These are phyloP conservation scores for Blastobotrys proliferans DNA, from an alignment of 1,139 yeast species.

Conservation along the genomic window DNA sequence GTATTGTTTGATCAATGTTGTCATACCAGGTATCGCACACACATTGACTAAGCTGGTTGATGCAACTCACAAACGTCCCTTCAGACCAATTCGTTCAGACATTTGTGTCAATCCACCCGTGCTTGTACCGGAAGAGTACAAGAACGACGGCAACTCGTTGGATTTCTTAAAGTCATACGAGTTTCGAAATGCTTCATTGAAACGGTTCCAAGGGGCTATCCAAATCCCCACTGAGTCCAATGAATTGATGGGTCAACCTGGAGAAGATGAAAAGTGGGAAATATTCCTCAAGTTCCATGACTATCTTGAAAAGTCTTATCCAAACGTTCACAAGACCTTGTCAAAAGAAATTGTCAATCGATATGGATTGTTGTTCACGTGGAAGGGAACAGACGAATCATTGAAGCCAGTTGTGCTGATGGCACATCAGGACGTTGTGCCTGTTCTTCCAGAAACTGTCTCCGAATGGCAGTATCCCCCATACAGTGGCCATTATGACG, in stretches of 20 bases:
- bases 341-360: conserved; percentile 57
- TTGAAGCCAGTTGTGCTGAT: conserved; percentile 64
- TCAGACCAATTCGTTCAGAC: neutral
- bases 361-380: conserved; percentile 61
- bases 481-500: conserved; percentile 64
- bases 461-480: conserved; percentile 68
- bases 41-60: no score
- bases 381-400: conserved; percentile 53
- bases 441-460: conserved; percentile 58
- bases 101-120: conserved; percentile 5
- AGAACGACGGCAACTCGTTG: conserved; percentile 1
- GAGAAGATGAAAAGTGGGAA: conserved; percentile 37
- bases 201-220: conserved; percentile 51
- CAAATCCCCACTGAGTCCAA: conserved; percentile 58
- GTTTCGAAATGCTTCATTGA: conserved; percentile 35
- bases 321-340: conserved; percentile 48
- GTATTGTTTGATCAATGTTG: no score
- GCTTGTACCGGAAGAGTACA: conserved; percentile 6
- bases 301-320: conserved; percentile 56
- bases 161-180: conserved; percentile 16
- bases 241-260: conserved; percentile 51
- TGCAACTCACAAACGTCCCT: no score
- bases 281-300: conserved; percentile 51
- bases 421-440: conserved; percentile 85
- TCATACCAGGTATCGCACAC: no score